A percentile compares a stretch with the other conserved stretches of the same genome.
These are phyloP conservation scores for Novakomyces olei DNA, from an alignment of 805 yeast genomes.

Conservation along the genomic window DNA sequence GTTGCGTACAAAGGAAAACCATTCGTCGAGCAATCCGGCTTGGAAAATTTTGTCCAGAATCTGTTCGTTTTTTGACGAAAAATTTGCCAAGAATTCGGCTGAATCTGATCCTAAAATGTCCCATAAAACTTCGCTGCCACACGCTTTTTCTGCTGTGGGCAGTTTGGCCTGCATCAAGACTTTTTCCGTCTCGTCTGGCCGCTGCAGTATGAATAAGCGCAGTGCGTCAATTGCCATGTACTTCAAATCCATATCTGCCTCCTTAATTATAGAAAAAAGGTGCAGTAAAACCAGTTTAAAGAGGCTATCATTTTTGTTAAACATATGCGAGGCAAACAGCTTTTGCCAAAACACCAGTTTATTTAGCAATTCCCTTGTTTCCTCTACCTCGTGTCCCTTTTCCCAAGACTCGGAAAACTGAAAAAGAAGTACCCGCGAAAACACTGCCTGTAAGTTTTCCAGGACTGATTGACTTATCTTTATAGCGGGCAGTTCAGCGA, in stretches of 20 bases:
- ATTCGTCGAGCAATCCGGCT: slow-evolving; percentile 7
- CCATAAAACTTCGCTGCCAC: slow-evolving; percentile 5
- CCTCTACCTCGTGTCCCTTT: slow-evolving; percentile 6
- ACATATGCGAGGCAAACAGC: slow-evolving; percentile 9
- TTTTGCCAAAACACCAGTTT: slow-evolving; percentile 10
- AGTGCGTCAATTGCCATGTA: slow-evolving; percentile 8
- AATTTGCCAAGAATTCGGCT: slow-evolving; percentile 6
- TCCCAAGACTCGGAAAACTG: too few relatives aligned
- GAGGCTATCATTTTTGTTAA: slow-evolving; percentile 7
- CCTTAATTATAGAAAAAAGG: slow-evolving; percentile 6
- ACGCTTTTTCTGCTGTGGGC: slow-evolving; percentile 3
- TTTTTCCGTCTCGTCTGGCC: slow-evolving; percentile 8
- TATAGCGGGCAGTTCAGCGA: too few relatives aligned
- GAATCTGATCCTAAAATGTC: slow-evolving; percentile 8
- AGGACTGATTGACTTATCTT: slow-evolving; percentile 6
- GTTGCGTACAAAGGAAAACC: slow-evolving; percentile 8
- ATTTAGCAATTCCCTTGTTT: slow-evolving; percentile 7
- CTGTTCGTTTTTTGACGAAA: slow-evolving; percentile 7
- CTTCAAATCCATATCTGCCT: slow-evolving; percentile 5
- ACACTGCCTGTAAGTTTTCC: slow-evolving; percentile 6
- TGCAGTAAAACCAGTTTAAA: slow-evolving; percentile 8
- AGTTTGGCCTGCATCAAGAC: slow-evolving; percentile 8
- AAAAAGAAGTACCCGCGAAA: slow-evolving; percentile 8
- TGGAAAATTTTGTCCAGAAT: slow-evolving; percentile 9
- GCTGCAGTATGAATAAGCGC: slow-evolving; percentile 9